These are phyloP conservation scores for Kodamaea sagamina DNA, from an alignment of 805 yeast genomes.

Conservation along the genomic window DNA sequence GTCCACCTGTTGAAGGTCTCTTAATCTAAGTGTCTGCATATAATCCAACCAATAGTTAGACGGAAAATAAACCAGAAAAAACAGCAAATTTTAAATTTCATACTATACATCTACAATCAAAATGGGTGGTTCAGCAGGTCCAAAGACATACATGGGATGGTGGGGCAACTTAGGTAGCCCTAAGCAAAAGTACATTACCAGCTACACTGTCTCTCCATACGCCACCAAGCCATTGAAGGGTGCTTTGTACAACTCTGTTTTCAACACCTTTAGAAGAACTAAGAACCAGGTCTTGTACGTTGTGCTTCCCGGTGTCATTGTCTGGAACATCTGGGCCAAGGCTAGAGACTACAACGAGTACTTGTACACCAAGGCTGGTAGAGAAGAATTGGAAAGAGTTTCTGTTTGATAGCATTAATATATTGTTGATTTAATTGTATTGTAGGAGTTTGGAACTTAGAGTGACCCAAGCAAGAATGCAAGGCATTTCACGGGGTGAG, in stretches of 20 bases:
- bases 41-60: conserved; percentile 16
- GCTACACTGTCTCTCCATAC: conserved; percentile 89
- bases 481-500: no score
- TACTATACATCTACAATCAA: conserved; percentile 8
- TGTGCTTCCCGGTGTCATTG: conserved; percentile 71
- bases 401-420: conserved; percentile 31
- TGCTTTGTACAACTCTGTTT: conserved; percentile 77
- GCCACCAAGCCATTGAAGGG: conserved; percentile 94
- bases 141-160: conserved; percentile 90
- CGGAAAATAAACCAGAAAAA: conserved; percentile 12
- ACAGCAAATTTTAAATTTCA: conserved; percentile 6
- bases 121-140: conserved; percentile 74
- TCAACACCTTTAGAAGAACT: conserved; percentile 93
- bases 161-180: conserved; percentile 94
- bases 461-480: no score
- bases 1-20: no score
- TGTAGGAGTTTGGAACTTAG: not conserved
- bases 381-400: conserved; percentile 83
- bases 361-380: conserved; percentile 97
- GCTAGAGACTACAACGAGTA: conserved; percentile 90
- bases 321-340: conserved; percentile 84
- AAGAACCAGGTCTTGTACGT: conserved; percentile 80
- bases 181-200: conserved; percentile 80
- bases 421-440: not conserved
- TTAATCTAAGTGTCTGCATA: not conserved